A percentile compares a stretch with the other conserved stretches of the same genome.
Evolutionary conservation across 768 basidiomycete genomes (phyloP).

Genomic region (Pisolithus orientalis): DNA sequence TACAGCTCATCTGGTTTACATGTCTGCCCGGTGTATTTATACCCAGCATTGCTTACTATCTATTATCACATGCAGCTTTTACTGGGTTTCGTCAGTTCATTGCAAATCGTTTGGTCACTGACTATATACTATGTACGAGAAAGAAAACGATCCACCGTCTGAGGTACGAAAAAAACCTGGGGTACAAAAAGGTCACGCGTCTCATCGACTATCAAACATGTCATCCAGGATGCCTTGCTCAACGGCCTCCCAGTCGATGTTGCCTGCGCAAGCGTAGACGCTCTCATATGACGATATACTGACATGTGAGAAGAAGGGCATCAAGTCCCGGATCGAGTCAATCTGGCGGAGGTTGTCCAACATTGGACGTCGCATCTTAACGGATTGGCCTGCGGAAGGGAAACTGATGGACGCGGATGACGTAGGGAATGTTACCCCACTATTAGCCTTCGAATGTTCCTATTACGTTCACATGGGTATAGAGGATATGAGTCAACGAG

Average conservation of each 20-base stretch:
- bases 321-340: slow-evolving; percentile 77
- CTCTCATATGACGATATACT: slow-evolving; percentile 89
- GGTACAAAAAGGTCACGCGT: no score
- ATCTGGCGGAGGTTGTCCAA: slow-evolving; percentile 65
- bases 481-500: not conserved
- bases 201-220: slow-evolving; percentile 79
- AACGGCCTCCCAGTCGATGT: slow-evolving; percentile 85
- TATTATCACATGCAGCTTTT: no score
- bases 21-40: not conserved
- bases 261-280: slow-evolving; percentile 75
- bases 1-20: no score
- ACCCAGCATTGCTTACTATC: not conserved
- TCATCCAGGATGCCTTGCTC: slow-evolving; percentile 78
- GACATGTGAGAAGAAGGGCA: slow-evolving; percentile 86
- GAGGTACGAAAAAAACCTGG: no score
- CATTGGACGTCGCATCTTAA: slow-evolving; percentile 66
- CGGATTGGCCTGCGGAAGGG: slow-evolving; percentile 31
- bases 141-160: no score
- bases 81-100: no score
- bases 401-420: slow-evolving; percentile 15
- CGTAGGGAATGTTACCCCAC: slow-evolving; percentile 17
- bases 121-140: no score
- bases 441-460: slow-evolving; percentile 23
- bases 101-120: no score
- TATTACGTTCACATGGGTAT: not conserved